A percentile compares a stretch with the other conserved stretches of the same genome.
phyloP scores from a whole-genome alignment of 208 protist genomes.

The Trypanosoma melophagium region DNA sequence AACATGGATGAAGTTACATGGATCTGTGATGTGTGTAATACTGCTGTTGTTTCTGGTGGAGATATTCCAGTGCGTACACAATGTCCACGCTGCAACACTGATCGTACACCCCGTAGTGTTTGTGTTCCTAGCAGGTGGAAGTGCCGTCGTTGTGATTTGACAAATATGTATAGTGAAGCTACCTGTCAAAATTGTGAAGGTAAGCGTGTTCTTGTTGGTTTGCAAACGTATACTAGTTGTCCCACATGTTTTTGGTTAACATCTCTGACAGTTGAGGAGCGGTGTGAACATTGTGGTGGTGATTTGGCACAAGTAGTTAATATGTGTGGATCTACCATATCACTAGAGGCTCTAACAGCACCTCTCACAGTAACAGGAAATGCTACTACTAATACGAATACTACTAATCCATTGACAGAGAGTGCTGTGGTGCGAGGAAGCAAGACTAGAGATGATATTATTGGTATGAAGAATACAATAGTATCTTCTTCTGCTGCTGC shows the following conservation, averaged over 20 bases:
- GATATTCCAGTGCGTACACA: slow-evolving; percentile 43
- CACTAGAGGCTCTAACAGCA: slow-evolving; percentile 7
- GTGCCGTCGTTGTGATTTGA: slow-evolving; percentile 52
- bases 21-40: slow-evolving; percentile 80
- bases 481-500: neutral
- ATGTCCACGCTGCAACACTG: slow-evolving; percentile 56
- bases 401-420: too few relatives aligned
- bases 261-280: slow-evolving; percentile 45
- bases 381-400: neutral
- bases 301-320: slow-evolving; percentile 44
- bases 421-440: too few relatives aligned
- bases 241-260: slow-evolving; percentile 62
- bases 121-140: slow-evolving; percentile 63
- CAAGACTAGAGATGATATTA: too few relatives aligned
- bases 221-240: slow-evolving; percentile 46
- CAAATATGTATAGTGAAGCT: slow-evolving; percentile 31
- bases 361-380: neutral
- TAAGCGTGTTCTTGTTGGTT: slow-evolving; percentile 34
- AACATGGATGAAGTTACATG: slow-evolving; percentile 61
- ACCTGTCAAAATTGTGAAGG: slow-evolving; percentile 63
- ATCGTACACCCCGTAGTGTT: slow-evolving; percentile 27
- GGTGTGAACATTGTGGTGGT: slow-evolving; percentile 54
- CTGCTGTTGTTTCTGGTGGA: slow-evolving; percentile 55
- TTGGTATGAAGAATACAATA: too few relatives aligned
- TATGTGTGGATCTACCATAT: slow-evolving; percentile 24